phyloP scores from a whole-genome alignment of 768 basidiomycete genomes.

The Mycena polygramma region DNA sequence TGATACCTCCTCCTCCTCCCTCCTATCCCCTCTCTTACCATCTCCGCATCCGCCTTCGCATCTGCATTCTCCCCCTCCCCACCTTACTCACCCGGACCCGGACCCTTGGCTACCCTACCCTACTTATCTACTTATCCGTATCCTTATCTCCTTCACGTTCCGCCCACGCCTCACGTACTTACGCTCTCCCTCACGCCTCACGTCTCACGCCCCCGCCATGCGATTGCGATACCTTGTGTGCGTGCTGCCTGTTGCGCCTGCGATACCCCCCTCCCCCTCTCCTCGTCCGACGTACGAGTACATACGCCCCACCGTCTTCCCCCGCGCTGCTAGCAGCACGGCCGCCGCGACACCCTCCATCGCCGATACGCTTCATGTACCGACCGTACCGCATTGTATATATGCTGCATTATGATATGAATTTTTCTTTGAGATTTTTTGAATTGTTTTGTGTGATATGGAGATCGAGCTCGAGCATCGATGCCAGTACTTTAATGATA shows the following conservation, averaged over 20 bases:
- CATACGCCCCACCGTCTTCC: too few species aligned
- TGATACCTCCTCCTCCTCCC: conserved; percentile 31
- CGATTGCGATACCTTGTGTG: conserved; percentile 28
- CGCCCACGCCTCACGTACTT: conserved; percentile 3
- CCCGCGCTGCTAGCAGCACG: background rate
- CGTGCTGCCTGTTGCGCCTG: conserved; percentile 19
- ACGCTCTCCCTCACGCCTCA: conserved; percentile 2
- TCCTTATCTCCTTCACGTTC: conserved; percentile 11
- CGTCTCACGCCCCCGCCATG: conserved; percentile 16
- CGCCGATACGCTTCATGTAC: too few species aligned
- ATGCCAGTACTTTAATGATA: too few species aligned
- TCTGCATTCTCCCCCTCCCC: background rate
- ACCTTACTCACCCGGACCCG: too few species aligned
- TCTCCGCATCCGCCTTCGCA: conserved; percentile 11
- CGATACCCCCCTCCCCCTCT: too few species aligned
- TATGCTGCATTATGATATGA: too few species aligned
- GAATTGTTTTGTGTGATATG: too few species aligned
- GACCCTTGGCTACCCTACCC: conserved; percentile 11
- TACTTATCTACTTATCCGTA: too few species aligned
- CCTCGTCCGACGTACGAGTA: background rate
- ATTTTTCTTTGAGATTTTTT: too few species aligned
- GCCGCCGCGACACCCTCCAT: conserved; percentile 26
- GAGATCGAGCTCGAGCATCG: too few species aligned
- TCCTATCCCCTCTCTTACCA: background rate
- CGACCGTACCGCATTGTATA: too few species aligned